phyloP scores from a whole-genome alignment of 1,284 basidiomycete genomes.

The Sporisorium exsertum region DNA sequence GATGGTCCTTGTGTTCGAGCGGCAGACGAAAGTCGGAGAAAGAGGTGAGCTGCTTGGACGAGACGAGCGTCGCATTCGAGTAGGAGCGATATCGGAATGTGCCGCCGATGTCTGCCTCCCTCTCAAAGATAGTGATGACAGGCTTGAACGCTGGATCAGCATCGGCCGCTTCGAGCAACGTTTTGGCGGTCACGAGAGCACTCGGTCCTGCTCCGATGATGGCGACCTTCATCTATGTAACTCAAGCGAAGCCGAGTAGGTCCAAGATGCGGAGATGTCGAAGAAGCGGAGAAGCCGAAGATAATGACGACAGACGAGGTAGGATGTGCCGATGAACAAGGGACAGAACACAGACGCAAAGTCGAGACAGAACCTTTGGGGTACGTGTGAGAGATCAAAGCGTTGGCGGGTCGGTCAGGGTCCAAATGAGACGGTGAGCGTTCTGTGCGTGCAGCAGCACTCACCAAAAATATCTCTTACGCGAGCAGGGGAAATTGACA shows the following conservation, averaged over 20 bases:
- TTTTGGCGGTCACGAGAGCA: conserved; percentile 76
- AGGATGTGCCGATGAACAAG: not conserved
- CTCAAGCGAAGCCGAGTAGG: not conserved
- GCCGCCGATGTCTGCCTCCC: conserved; percentile 76
- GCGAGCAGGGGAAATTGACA: no score
- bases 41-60: conserved; percentile 76
- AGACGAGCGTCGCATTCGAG: conserved; percentile 75
- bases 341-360: not conserved
- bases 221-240: conserved; percentile 44
- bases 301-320: not conserved
- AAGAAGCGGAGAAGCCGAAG: not conserved
- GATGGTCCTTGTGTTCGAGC: conserved; percentile 74
- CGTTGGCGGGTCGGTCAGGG: not conserved
- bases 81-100: conserved; percentile 72
- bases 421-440: not conserved
- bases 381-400: not conserved
- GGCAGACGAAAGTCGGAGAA: conserved; percentile 77
- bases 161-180: conserved; percentile 67
- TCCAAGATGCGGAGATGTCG: not conserved
- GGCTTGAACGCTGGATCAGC: conserved; percentile 70
- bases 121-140: conserved; percentile 72
- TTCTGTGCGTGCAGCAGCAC: conserved; percentile 1
- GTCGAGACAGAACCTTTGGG: not conserved
- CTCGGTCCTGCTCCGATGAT: conserved; percentile 72
- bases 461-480: no score